Percentiles rank a stretch among this genome's conserved stretches.
Evolutionary conservation across 768 basidiomycete genomes (phyloP).

Genomic region (Hypsizygus marmoreus): DNA sequence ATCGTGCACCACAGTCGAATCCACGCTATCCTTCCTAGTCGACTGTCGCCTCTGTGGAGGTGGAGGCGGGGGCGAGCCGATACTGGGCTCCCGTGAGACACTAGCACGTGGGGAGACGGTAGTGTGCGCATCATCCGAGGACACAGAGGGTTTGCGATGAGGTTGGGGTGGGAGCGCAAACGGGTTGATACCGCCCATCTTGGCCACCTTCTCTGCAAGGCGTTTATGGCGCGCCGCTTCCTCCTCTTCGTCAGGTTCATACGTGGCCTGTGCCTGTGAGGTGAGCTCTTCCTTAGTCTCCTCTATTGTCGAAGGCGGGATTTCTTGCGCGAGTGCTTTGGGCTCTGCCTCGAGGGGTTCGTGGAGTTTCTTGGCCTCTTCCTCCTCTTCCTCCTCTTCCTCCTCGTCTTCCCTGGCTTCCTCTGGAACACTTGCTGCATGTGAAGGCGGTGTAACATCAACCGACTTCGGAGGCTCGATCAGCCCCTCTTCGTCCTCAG

Average conservation of each 20-base stretch:
- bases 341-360: too few species aligned
- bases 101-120: slow-evolving; percentile 11
- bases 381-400: too few species aligned
- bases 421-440: background rate
- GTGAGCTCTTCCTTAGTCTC: slow-evolving; percentile 1
- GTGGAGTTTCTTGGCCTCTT: too few species aligned
- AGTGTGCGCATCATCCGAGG: slow-evolving; percentile 15
- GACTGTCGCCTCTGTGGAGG: slow-evolving; percentile 10
- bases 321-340: too few species aligned
- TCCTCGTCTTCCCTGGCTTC: too few species aligned
- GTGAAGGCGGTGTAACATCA: background rate
- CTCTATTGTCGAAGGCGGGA: too few species aligned
- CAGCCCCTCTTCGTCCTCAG: background rate
- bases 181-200: slow-evolving; percentile 71
- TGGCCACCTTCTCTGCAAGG: slow-evolving; percentile 63
- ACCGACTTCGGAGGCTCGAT: background rate
- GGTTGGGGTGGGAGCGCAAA: slow-evolving; percentile 32
- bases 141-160: slow-evolving; percentile 19
- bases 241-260: slow-evolving; percentile 48
- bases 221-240: slow-evolving; percentile 56
- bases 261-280: slow-evolving; percentile 2
- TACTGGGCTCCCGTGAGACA: slow-evolving; percentile 9
- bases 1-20: slow-evolving; percentile 3
- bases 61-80: slow-evolving; percentile 8
- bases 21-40: slow-evolving; percentile 8